Conservation (phyloP, 441 rosid genomes). For the Biscutella laevigata region DNA sequence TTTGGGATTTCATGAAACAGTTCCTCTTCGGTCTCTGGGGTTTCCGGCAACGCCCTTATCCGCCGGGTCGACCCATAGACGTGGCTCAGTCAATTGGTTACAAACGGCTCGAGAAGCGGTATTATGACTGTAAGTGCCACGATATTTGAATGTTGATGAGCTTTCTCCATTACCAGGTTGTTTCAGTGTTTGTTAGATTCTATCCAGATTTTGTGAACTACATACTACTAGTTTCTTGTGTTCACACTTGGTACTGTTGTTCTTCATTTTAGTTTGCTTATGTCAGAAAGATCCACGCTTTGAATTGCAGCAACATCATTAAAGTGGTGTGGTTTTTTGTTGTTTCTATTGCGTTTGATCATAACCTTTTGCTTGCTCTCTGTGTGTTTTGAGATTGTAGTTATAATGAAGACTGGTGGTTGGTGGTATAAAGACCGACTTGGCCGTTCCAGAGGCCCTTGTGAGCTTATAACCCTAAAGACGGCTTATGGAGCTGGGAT, state of each 20-base stretch:
- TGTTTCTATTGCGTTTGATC: background rate
- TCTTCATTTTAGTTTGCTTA: background rate
- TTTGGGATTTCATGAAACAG: slow-evolving; percentile 84
- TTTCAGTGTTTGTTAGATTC: background rate
- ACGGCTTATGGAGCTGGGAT: slow-evolving; percentile 93
- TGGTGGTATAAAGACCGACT: slow-evolving; percentile 85
- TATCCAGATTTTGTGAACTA: background rate
- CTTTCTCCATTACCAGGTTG: too few species aligned
- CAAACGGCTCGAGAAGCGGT: slow-evolving; percentile 71
- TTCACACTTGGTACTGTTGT: background rate
- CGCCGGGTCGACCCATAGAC: slow-evolving; percentile 70
- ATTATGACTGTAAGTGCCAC: slow-evolving; percentile 90
- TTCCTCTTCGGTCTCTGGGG: slow-evolving; percentile 91
- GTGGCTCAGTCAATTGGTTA: slow-evolving; percentile 94
- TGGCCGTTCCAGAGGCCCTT: slow-evolving; percentile 87
- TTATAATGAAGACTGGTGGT: slow-evolving; percentile 78
- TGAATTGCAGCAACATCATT: background rate
- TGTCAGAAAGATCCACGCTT: background rate
- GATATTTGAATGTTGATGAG: too few species aligned
- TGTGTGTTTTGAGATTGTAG: slow-evolving; percentile 28
- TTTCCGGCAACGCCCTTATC: slow-evolving; percentile 77
- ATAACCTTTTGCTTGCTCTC: slow-evolving; percentile 1
- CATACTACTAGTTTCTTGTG: background rate
- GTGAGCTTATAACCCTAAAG: slow-evolving; percentile 78
- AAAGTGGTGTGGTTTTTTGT: background rate